Percentiles rank a stretch among this genome's conserved stretches.
Evolutionary conservation across 176 grass and related monocot species (phyloP).

Genomic region (Musa itinerans): DNA sequence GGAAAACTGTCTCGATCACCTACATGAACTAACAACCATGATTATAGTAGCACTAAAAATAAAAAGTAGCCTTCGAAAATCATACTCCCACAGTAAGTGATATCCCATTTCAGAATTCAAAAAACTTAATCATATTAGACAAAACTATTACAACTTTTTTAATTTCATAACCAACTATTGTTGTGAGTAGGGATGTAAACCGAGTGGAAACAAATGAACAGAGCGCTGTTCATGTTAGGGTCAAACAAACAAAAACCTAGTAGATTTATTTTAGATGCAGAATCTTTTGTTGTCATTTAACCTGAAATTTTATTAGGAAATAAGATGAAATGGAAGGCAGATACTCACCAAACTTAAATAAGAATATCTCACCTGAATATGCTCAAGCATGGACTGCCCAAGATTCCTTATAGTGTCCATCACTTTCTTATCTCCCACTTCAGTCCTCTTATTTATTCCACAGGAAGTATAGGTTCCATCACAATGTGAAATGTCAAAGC

Average conservation of each 20-base stretch:
- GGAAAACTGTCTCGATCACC: constrained; percentile 86
- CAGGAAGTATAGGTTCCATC: neutral
- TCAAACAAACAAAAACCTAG: no score
- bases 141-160: no score
- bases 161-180: no score
- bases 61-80: neutral
- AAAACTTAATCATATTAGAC: no score
- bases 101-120: neutral
- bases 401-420: constrained; percentile 48
- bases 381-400: constrained; percentile 75
- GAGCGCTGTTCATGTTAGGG: no score
- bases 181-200: no score
- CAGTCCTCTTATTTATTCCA: constrained; percentile 21
- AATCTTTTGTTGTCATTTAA: neutral
- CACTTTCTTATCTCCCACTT: constrained; percentile 46
- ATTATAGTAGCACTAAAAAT: neutral
- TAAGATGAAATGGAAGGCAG: neutral
- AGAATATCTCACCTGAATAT: constrained; percentile 61
- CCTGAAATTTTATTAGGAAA: neutral
- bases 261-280: neutral
- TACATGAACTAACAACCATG: constrained; percentile 4
- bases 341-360: constrained; percentile 13
- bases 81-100: neutral
- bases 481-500: neutral
- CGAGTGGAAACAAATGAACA: no score